Base-by-base conservation (phyloP, 192 early-diverging fungal genomes). In the Tieghemiomyces parasiticus region DNA sequence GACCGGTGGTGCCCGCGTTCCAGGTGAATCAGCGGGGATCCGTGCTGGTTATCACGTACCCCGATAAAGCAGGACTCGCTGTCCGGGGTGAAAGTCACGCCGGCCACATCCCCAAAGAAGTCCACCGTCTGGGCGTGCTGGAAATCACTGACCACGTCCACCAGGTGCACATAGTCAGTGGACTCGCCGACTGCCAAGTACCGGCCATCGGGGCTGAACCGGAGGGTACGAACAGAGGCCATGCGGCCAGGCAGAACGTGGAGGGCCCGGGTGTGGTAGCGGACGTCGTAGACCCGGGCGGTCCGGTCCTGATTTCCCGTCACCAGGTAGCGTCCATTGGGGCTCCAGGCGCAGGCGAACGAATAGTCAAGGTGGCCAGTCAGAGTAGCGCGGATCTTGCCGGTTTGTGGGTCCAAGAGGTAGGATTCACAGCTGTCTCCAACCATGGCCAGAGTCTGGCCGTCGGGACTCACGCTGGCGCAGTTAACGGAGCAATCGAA, bases 251-350 rank as follows among this genome's bases (percentile, higher is more conserved):
- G 62, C 35, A 74, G 32, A 9, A 65, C 55, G 31, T 62, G 64
- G 32, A 71, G 34, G 9, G 74, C 1, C 2, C 46, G 34, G 16
- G 55, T 61, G 29, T 66, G 63, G 63, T 65, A 63, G 34, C 75
- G 58, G 42, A 77, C 60, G 26, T 77, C 75, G 44, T 71, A 77
- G 26, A 77, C 59, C 0, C 74, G 66, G 3, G 63, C 61, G 9
- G 71, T 73, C 12, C 59, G 60, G 66, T 77, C 75, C 56, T 77
- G 75, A 59, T 61, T 69, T 12, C 69, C 71, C 0, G 75, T 77
- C 2, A 70, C 75, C 51, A 77, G 65, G 46, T 67, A 60, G 4
- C 63, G 61, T 28, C 62, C 65, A 25, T 77, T 65, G 20, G 71
- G 71, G 54, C 71, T 71, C 22, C 73, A 61, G 0, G 71, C 49